Conservation (phyloP, 2,329 filamentous ascomycete species). For the Pezizomycotina sp. region DNA sequence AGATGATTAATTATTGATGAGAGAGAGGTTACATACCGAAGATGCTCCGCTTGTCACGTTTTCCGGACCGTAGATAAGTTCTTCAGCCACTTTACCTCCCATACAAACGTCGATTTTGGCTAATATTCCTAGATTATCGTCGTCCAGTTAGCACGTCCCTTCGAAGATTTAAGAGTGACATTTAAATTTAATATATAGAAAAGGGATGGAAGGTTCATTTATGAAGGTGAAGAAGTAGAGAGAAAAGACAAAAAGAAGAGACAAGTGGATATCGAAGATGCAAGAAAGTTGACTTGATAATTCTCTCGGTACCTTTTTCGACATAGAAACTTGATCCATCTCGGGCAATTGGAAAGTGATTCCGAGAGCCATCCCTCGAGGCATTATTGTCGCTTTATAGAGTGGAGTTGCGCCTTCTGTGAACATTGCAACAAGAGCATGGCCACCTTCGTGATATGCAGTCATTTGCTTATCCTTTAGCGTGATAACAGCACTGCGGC, state of each 20-base stretch:
- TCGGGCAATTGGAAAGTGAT: slow-evolving; percentile 77
- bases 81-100: slow-evolving; percentile 78
- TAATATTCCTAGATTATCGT: slow-evolving; percentile 45
- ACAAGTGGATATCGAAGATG: too few species aligned
- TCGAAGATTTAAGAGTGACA: neutral
- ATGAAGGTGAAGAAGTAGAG: too few species aligned
- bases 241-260: too few species aligned
- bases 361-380: slow-evolving; percentile 70
- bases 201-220: too few species aligned
- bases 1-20: too few species aligned
- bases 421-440: slow-evolving; percentile 78
- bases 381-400: slow-evolving; percentile 95
- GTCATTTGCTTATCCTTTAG: slow-evolving; percentile 90
- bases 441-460: slow-evolving; percentile 92
- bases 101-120: slow-evolving; percentile 64
- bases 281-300: too few species aligned
- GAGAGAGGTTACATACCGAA: slow-evolving; percentile 38
- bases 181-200: too few species aligned
- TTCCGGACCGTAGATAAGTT: slow-evolving; percentile 80
- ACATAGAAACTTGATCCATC: slow-evolving; percentile 80
- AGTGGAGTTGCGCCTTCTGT: slow-evolving; percentile 58
- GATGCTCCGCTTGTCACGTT: slow-evolving; percentile 81
- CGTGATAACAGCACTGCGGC: slow-evolving; percentile 73
- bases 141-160: neutral
- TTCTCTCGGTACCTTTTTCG: slow-evolving; percentile 41